Evolutionary conservation across 192 early-diverging fungal species (phyloP).

Genomic region (Coemansia sp.): DNA sequence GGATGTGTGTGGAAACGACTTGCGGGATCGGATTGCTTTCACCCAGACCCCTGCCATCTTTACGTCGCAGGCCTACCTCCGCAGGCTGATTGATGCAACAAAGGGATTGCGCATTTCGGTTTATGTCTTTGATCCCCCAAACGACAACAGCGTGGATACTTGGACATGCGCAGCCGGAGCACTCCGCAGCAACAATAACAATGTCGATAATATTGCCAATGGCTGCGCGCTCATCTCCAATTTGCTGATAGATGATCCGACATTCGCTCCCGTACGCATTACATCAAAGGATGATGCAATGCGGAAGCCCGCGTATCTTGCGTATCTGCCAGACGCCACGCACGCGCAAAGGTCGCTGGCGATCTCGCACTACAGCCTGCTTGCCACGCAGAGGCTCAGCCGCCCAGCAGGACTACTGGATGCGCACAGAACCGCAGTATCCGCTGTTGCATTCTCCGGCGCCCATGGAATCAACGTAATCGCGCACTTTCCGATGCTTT

Average conservation of each 20-base stretch:
- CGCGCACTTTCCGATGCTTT: slow-evolving; percentile 47
- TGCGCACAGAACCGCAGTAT: slow-evolving; percentile 30
- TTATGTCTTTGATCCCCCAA: slow-evolving; percentile 25
- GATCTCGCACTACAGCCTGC: slow-evolving; percentile 49
- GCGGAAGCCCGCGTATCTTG: slow-evolving; percentile 40
- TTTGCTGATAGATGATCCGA: slow-evolving; percentile 37
- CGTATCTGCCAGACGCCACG: slow-evolving; percentile 17
- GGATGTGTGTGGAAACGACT: slow-evolving; percentile 7
- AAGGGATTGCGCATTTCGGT: slow-evolving; percentile 18
- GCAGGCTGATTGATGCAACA: slow-evolving; percentile 14
- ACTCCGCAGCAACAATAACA: not conserved
- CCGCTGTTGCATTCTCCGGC: slow-evolving; percentile 39
- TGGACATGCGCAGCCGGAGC: not conserved
- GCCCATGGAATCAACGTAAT: slow-evolving; percentile 44
- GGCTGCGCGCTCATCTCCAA: slow-evolving; percentile 26
- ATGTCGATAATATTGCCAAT: not conserved
- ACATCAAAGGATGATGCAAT: slow-evolving; percentile 34
- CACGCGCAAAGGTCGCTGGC: slow-evolving; percentile 21
- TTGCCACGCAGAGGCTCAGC: slow-evolving; percentile 25
- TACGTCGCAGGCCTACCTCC: slow-evolving; percentile 20
- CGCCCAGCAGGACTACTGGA: slow-evolving; percentile 10
- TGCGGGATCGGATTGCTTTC: slow-evolving; percentile 24
- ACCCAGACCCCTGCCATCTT: slow-evolving; percentile 36
- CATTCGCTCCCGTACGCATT: slow-evolving; percentile 43
- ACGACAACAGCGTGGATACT: slow-evolving; percentile 6